Conservation (phyloP, 768 basidiomycete genomes). For the Suillus decipiens region DNA sequence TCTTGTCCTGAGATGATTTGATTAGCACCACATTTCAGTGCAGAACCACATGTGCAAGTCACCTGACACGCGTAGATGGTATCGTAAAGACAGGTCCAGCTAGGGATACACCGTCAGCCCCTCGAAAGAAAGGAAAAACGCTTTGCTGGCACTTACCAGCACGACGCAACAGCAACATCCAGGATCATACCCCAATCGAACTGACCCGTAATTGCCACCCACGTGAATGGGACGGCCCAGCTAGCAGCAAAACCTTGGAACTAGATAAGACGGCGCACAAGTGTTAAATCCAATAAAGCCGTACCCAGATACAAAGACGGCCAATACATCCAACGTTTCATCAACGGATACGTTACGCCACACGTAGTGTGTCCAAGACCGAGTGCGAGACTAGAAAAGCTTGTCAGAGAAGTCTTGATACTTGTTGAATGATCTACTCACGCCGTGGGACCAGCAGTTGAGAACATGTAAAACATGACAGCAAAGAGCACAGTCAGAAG, state of each 20-base stretch:
- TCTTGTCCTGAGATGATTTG: constrained; percentile 78
- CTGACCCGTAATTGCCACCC: not conserved
- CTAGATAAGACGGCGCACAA: not conserved
- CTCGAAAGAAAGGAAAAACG: not conserved
- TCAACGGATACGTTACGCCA: constrained; percentile 27
- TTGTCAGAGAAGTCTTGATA: not conserved
- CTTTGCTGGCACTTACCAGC: not conserved
- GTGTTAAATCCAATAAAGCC: not conserved
- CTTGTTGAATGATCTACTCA: not conserved
- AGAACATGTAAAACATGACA: constrained; percentile 13
- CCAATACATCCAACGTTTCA: constrained; percentile 33
- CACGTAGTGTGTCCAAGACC: no score
- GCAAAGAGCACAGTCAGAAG: constrained; percentile 37
- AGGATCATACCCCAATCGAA: constrained; percentile 4
- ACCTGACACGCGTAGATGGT: constrained; percentile 80
- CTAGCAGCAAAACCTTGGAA: not conserved
- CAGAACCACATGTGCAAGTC: not conserved
- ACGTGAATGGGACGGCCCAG: constrained; percentile 2
- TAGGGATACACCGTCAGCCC: not conserved
- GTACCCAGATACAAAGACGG: constrained; percentile 33
- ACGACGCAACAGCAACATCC: not conserved
- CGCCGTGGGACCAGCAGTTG: constrained; percentile 12
- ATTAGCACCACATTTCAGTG: constrained; percentile 45
- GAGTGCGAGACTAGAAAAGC: constrained; percentile 14
- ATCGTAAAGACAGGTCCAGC: constrained; percentile 33